Percentiles rank a stretch among this genome's conserved stretches.
Evolutionary conservation across 2,329 filamentous ascomycete species (phyloP).

Genomic region (Fusarium luffae): DNA sequence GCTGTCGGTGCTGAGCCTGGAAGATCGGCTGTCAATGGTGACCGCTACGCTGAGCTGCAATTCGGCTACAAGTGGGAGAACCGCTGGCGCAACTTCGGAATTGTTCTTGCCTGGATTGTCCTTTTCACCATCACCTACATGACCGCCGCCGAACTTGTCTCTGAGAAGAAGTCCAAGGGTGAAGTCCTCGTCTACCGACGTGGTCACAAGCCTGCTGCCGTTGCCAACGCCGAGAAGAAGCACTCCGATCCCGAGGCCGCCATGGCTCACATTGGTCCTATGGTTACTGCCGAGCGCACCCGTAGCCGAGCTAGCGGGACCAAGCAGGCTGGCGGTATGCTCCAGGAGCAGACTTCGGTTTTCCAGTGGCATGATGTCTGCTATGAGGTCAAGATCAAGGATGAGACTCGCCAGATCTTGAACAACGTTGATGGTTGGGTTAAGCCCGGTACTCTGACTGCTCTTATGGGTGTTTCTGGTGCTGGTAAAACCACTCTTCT

Average conservation of each 20-base stretch:
- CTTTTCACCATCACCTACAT: constrained; percentile 73
- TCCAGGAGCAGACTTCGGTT: constrained; percentile 73
- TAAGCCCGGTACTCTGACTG: constrained; percentile 89
- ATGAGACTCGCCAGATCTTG: constrained; percentile 77
- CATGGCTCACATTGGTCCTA: constrained; percentile 60
- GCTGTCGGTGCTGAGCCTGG: constrained; percentile 61
- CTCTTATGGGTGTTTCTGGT: constrained; percentile 90
- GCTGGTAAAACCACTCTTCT: constrained; percentile 95
- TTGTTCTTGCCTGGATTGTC: constrained; percentile 72
- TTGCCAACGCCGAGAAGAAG: constrained; percentile 68
- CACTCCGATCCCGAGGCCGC: constrained; percentile 70
- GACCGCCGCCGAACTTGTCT: constrained; percentile 72
- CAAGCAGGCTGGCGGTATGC: constrained; percentile 57
- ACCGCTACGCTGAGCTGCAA: constrained; percentile 56
- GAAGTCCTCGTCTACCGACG: constrained; percentile 81
- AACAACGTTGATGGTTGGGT: constrained; percentile 93
- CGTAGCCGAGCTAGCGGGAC: constrained; percentile 46
- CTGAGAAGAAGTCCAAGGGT: constrained; percentile 76
- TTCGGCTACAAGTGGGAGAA: constrained; percentile 67
- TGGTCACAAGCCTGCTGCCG: constrained; percentile 70
- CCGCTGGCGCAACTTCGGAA: constrained; percentile 78
- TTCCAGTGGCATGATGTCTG: constrained; percentile 90
- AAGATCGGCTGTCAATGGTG: constrained; percentile 56
- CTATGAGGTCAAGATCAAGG: constrained; percentile 82
- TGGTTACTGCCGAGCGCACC: constrained; percentile 58